Evolutionary conservation across 208 protist species (phyloP).

Genomic region (Trypanosoma caninum): DNA sequence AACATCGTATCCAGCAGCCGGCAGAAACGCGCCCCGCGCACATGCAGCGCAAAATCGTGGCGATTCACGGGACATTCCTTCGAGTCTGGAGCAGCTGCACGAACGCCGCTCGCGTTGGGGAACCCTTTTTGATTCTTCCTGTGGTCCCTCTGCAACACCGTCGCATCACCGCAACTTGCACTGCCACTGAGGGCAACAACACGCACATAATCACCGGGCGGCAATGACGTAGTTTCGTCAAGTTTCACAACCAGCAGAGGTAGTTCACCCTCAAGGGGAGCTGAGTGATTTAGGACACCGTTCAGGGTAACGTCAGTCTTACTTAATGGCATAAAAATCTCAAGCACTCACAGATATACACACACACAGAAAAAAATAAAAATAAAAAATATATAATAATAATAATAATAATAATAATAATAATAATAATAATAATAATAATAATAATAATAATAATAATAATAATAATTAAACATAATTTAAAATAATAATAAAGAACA

Average conservation of each 20-base stretch:
- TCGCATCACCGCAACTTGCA: not conserved
- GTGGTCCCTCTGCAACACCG: not conserved
- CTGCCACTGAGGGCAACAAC: constrained; percentile 43
- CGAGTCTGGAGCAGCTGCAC: no score
- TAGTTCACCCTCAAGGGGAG: not conserved
- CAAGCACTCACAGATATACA: not conserved
- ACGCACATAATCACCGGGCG: constrained; percentile 59
- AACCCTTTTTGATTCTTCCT: not conserved
- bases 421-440: not conserved
- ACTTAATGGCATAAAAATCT: not conserved
- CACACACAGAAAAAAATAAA: constrained; percentile 6
- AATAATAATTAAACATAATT: not conserved
- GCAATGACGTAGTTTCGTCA: constrained; percentile 24
- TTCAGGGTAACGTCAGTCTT: not conserved
- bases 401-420: not conserved
- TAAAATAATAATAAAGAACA: no score
- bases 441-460: not conserved
- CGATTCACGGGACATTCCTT: no score
- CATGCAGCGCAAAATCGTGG: constrained; percentile 73
- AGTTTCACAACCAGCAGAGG: constrained; percentile 31
- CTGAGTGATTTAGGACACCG: not conserved
- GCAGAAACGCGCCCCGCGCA: constrained; percentile 66
- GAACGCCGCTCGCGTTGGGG: no score
- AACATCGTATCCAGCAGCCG: constrained; percentile 72
- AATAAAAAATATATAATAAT: not conserved